Base-by-base conservation (phyloP, 1,284 basidiomycete genomes). In the Puccinia hordei region DNA sequence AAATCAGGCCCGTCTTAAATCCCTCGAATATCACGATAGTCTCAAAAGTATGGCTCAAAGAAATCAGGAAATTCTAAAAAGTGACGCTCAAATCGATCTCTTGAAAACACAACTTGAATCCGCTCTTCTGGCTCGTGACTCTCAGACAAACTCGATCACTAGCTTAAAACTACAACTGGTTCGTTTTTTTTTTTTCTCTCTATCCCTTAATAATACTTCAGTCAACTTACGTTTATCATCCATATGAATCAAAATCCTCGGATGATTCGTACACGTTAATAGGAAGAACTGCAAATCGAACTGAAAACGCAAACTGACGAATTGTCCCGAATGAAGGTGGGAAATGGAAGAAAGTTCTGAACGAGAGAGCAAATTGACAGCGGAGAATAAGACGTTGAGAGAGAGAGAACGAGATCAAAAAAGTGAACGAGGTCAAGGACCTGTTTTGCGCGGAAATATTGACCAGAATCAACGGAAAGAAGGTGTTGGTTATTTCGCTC, bases 401-500 rank as follows among this genome's bases (percentile, higher is more conserved):
- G 24, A 2, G 49, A 17, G 57, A 51, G 38, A 71, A 80, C 53
- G 78, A 80, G 38, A 63, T 80, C n/a, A 49, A 61, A 38, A 73
- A 73, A 27, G 78, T 80, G 13, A 35, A 80, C 22, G 72, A 61
- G 22, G 72, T 73, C 2, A 73, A 49, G 72, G 49, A 12, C 35
- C 57, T 24, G 59, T 73, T 38, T 38, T 57, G 15, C 51, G 76
- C n/a, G 49, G 68, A 24, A 51, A 44, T 4, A 61, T 59, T 8
- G 57, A 65, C 27, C 41, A 73, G 30, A 61, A 53, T 27, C 41
- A 51, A 24, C 41, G 78, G 5, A 61, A 49, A n/a, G 53, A 66
- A 27, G 78, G 78, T 17, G 78, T 80, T 17, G 78, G 78, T 2
- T 80, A 73, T 61, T 80, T 80, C 63, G 68, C 78, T 0, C 65